Evolutionary conservation across 1,284 basidiomycete species (phyloP), one percentile per base, ranked within the genome.

Genomic region (Papiliotrema fonsecae): DNA sequence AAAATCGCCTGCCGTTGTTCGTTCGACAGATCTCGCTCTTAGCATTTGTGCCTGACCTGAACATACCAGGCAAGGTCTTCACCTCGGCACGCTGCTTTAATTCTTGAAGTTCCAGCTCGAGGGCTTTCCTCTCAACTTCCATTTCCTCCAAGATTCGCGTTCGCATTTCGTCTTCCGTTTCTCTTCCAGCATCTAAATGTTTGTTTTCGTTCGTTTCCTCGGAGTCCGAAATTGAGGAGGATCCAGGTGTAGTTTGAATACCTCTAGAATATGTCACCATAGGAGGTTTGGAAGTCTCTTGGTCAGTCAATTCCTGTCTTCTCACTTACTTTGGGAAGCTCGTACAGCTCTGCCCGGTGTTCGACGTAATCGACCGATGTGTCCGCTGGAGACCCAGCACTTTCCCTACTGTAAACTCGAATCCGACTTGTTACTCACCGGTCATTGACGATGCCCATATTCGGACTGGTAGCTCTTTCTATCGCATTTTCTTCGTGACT

Each of bases 201-300:
- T 25, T 37, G 11, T 47, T 18, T 16, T 52, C 34, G 16, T 47
- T 47, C 19, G 34, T 41, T 32, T 42, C 45, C 13, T 57, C 56
- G 14, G 56, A 21, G 28, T 63, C 55, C 1, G 57, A 59, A 11
- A 58, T 62, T n/a, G 56, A 60, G 3, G 60, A 62, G 5, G 52
- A 59, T 5, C 53, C 55, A 30, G 62, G 58, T 26, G 83, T 79
- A 0, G 91, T 96, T 70, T 97, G 93, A 2, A 94, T 86, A 60
- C 91, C 86, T 72, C 94, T 96, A 58, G 92, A 93, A 66, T 96
- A 97, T 42, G 87, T 85, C 22, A 94, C 85, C 24, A 51, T 46
- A 5, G 37, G 47, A 39, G 61, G 45, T 45, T 55, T 64, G 57
- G 49, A 25, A 40, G 53, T 44, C 51, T 58, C 28, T 28, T 22